These are phyloP conservation scores for Gossypium aridum DNA, from an alignment of 441 rosid species.

Conservation along the genomic window DNA sequence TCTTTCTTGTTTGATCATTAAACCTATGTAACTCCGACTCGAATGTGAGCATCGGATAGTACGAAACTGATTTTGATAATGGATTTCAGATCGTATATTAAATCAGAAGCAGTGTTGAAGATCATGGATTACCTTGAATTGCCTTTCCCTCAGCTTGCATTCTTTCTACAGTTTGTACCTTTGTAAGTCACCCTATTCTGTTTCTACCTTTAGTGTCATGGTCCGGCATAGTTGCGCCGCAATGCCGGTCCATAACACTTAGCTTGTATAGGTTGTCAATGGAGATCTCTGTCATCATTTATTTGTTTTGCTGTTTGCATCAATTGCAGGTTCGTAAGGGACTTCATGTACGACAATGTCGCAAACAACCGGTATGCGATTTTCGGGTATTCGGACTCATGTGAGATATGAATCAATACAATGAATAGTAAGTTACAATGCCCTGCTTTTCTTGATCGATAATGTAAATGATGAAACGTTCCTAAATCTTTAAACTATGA, in stretches of 20 bases:
- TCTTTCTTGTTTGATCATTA: background rate
- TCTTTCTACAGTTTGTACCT: constrained; percentile 61
- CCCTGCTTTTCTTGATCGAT: background rate
- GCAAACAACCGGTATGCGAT: constrained; percentile 71
- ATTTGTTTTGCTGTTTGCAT: background rate
- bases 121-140: constrained; percentile 80
- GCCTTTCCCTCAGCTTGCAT: constrained; percentile 80
- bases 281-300: constrained; percentile 1
- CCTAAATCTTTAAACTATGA: background rate
- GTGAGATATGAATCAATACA: constrained; percentile 43
- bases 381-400: constrained; percentile 79
- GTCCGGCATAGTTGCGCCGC: too few species aligned
- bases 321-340: constrained; percentile 59
- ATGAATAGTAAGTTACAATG: background rate
- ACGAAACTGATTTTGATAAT: background rate
- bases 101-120: constrained; percentile 87
- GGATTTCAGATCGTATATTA: constrained; percentile 62
- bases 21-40: too few species aligned
- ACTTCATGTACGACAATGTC: constrained; percentile 62
- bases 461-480: background rate
- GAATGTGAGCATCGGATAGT: too few species aligned
- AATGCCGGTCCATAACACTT: too few species aligned
- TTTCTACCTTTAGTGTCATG: background rate
- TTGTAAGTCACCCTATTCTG: constrained; percentile 39
- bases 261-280: background rate